Evolutionary conservation across 129 eudicot species (phyloP).

Genomic region (Pseudognaphalium luteoalbum): DNA sequence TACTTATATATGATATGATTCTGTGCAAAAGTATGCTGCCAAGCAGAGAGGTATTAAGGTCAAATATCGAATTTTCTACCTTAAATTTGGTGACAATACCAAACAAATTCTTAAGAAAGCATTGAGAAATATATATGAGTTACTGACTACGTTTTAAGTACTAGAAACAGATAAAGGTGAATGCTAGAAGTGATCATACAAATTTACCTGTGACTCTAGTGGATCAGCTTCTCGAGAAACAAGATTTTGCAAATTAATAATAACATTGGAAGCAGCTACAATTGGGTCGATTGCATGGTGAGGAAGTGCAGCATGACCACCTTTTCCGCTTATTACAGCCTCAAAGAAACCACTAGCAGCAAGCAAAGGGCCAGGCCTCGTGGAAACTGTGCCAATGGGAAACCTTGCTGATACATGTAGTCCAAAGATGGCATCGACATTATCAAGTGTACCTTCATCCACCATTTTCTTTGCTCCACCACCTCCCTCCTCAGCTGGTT

Average conservation of each 20-base stretch:
- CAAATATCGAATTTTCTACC: too few relatives aligned
- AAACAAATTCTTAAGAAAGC: too few relatives aligned
- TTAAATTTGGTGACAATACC: too few relatives aligned
- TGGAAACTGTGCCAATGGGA: conserved; percentile 60
- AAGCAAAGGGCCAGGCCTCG: conserved; percentile 68
- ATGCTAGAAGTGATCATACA: too few relatives aligned
- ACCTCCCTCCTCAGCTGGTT: conserved; percentile 97
- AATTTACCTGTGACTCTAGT: conserved; percentile 80
- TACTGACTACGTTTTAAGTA: not conserved
- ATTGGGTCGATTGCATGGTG: conserved; percentile 94
- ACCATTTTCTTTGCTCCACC: conserved; percentile 80
- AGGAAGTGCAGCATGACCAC: conserved; percentile 99
- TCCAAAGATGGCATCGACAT: conserved; percentile 85
- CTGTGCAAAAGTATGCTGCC: too few relatives aligned
- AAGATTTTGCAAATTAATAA: conserved; percentile 84
- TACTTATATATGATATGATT: too few relatives aligned
- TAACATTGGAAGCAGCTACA: conserved; percentile 85
- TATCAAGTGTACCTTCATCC: conserved; percentile 69
- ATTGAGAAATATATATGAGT: not conserved
- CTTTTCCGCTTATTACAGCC: conserved; percentile 81
- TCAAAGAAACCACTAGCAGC: conserved; percentile 87
- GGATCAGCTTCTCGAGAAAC: conserved; percentile 98
- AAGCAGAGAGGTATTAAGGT: too few relatives aligned
- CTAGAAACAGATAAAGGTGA: too few relatives aligned
- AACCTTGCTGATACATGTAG: conserved; percentile 58